Evolutionary conservation across 768 basidiomycete genomes (phyloP).

Genomic region (Hericium alpestre): DNA sequence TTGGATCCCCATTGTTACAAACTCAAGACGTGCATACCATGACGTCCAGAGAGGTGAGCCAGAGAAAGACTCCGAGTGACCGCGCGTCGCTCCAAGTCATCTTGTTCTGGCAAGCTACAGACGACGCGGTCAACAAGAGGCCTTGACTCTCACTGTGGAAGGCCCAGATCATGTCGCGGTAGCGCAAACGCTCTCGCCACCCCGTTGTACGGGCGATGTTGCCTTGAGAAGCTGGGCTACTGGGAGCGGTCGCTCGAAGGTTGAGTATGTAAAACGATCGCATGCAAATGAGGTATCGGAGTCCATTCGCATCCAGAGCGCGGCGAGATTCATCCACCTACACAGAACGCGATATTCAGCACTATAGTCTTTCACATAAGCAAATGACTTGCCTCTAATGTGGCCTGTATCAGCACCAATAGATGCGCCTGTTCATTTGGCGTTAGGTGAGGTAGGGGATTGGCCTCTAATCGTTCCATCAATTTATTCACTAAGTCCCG

Average conservation of each 20-base stretch:
- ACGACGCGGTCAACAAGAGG: conserved; percentile 61
- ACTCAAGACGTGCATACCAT: conserved; percentile 42
- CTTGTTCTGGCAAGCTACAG: conserved; percentile 66
- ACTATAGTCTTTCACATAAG: neutral
- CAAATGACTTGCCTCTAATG: conserved; percentile 58
- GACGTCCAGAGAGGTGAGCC: conserved; percentile 71
- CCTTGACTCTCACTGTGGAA: conserved; percentile 93
- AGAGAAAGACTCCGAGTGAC: conserved; percentile 77
- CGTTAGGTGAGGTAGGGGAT: conserved; percentile 60
- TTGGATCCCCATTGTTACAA: neutral
- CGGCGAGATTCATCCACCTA: conserved; percentile 86
- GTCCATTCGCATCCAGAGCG: conserved; percentile 84
- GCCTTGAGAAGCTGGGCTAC: conserved; percentile 34
- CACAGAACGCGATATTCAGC: conserved; percentile 2
- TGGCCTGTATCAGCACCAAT: conserved; percentile 75
- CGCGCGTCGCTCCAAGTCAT: conserved; percentile 87
- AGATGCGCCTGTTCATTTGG: conserved; percentile 77
- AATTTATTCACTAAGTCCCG: conserved; percentile 49
- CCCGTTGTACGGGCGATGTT: conserved; percentile 36
- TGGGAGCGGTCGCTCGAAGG: conserved; percentile 42
- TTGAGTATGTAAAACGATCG: conserved; percentile 85
- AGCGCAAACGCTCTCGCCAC: conserved; percentile 69
- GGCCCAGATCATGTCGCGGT: conserved; percentile 95
- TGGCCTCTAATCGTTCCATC: conserved; percentile 50
- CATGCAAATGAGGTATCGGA: conserved; percentile 89